Evolutionary conservation across 768 basidiomycete genomes (phyloP), one percentile per base, ranked within the genome.

Genomic region (Macrolepiota albuminosa): DNA sequence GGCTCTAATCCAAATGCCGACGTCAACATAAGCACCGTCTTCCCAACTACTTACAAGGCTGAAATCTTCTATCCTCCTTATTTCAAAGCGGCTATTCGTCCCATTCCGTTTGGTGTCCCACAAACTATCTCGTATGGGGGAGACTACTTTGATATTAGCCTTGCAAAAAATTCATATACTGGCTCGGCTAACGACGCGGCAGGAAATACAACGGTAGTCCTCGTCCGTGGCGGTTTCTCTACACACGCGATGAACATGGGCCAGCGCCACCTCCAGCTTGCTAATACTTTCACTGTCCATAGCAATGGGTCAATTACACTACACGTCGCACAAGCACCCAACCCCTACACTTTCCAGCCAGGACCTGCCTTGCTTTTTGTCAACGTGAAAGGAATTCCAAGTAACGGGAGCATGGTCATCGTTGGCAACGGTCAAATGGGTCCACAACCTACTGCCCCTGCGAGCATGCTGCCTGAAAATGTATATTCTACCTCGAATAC

Each of bases 1-100:
- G 95, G 95, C 6, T 93, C 91, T 42, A 97, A 98, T 75, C 94
- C 95, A 1, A 95, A 95, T 68, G 78, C 89, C 34, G 95, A 98
- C 64, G 87, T 89, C 58, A 86, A 88, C 64, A 55, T 75, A 42
- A 71, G 74, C n/a, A 80, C 82, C 10, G 46, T 78, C 45, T 93
- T 78, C 78, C 87, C 89, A 1, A 93, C 93, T 3, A 83, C 86
- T 18, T 95, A 95, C 67, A 76, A 83, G 39, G 87, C 89, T 1
- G 94, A 95, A 70, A 81, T 87, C 39, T 98, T 94, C 79, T 97
- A 95, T 76, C 96, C 96, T 0, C 80, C 85, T n/a, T 98, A 96
- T 76, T 98, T 88, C 76, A 76, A 82, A 36, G 80, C 87, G 16
- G 67, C 72, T 47, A 76, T 76, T 0, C 87, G 93, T 14, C 96